phyloP scores from a whole-genome alignment of 257 asterid species.

The Jacaranda mimosifolia region DNA sequence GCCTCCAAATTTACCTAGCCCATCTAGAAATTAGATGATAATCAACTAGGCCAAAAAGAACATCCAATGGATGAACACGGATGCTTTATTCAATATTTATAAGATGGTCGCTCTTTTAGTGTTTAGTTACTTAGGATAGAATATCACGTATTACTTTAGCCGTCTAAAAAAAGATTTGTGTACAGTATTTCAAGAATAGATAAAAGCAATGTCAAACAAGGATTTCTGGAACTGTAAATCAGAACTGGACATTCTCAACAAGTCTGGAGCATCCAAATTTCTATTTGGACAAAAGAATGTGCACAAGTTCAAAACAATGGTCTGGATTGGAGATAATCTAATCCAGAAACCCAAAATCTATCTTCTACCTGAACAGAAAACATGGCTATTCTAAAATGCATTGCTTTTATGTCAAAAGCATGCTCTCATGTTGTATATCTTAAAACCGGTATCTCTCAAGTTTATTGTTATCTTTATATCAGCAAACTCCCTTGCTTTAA shows the following conservation, averaged over 20 bases:
- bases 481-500: constrained; percentile 2
- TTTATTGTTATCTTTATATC: constrained; percentile 1
- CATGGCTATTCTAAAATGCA: neutral
- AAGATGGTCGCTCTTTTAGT: too few species aligned
- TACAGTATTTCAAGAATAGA: neutral
- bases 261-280: neutral
- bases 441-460: neutral
- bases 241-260: neutral
- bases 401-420: neutral
- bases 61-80: too few species aligned
- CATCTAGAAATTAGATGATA: too few species aligned
- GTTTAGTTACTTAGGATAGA: too few species aligned
- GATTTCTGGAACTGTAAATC: neutral
- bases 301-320: neutral
- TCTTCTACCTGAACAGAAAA: neutral
- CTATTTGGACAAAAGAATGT: neutral
- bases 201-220: neutral
- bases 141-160: too few species aligned
- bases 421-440: neutral
- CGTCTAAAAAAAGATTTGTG: neutral
- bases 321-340: neutral
- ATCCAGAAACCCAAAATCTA: neutral
- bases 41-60: too few species aligned
- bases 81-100: too few species aligned
- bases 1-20: too few species aligned